Conservation (phyloP, 805 yeast species). For the Saccharomyces kudriavzevii region DNA sequence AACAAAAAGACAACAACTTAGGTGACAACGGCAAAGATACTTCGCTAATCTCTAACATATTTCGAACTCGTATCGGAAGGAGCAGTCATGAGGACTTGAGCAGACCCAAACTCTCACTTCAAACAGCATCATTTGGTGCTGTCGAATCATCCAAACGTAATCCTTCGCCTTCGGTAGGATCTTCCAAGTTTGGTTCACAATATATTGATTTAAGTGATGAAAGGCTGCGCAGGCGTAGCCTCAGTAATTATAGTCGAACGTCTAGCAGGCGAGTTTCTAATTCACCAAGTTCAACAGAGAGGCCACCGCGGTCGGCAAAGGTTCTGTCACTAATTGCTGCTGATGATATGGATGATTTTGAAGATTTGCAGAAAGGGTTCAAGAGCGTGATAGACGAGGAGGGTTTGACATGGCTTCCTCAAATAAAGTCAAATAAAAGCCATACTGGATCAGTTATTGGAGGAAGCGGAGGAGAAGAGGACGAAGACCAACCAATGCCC, state of each 20-base stretch:
- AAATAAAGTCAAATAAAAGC: slow-evolving; percentile 15
- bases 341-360: slow-evolving; percentile 29
- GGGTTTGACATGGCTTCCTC: slow-evolving; percentile 28
- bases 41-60: slow-evolving; percentile 10
- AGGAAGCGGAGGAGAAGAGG: slow-evolving; percentile 2
- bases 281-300: slow-evolving; percentile 10
- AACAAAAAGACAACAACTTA: not conserved
- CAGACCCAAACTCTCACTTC: slow-evolving; percentile 12
- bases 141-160: not conserved
- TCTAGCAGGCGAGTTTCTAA: not conserved
- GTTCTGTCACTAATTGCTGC: slow-evolving; percentile 25
- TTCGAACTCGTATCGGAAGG: slow-evolving; percentile 5
- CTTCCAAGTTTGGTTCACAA: not conserved
- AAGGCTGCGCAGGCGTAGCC: not conserved
- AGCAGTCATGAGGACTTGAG: not conserved
- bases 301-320: slow-evolving; percentile 20
- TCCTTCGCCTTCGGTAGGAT: not conserved
- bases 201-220: not conserved
- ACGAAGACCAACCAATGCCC: not conserved
- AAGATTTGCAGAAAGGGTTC: slow-evolving; percentile 27
- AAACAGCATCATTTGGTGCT: slow-evolving; percentile 6
- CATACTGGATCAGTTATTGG: slow-evolving; percentile 13
- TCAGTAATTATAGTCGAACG: not conserved
- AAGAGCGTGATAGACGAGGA: slow-evolving; percentile 19
- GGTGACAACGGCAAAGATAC: slow-evolving; percentile 1